Evolutionary conservation across 495 filamentous ascomycete species (phyloP).

Genomic region (Ascobolus immersus): DNA sequence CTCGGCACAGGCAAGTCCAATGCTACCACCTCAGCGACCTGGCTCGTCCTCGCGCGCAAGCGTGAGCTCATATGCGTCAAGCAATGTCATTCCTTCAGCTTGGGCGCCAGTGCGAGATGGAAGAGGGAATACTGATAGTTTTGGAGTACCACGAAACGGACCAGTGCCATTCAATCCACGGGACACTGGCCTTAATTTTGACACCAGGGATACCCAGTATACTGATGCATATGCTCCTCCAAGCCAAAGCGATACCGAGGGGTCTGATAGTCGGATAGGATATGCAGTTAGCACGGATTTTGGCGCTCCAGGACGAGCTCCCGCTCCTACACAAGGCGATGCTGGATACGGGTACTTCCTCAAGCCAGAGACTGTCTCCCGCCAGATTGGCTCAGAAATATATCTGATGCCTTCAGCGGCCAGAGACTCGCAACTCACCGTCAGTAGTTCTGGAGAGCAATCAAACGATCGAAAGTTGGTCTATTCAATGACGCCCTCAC

Average conservation of each 20-base stretch:
- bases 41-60: too few species aligned
- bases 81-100: conserved; percentile 47
- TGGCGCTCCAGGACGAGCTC: conserved; percentile 13
- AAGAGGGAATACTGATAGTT: conserved; percentile 17
- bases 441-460: conserved; percentile 3
- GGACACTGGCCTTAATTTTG: not conserved
- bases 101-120: conserved; percentile 28
- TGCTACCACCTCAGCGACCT: too few species aligned
- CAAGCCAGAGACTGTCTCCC: conserved; percentile 16
- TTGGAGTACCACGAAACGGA: conserved; percentile 2
- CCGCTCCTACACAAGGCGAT: too few species aligned
- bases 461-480: not conserved
- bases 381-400: conserved; percentile 20
- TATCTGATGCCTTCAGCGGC: conserved; percentile 20
- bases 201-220: conserved; percentile 25
- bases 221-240: conserved; percentile 22
- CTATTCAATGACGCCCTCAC: not conserved
- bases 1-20: too few species aligned
- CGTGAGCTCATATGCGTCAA: conserved; percentile 65
- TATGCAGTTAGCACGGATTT: conserved; percentile 11
- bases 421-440: conserved; percentile 12
- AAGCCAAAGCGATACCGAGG: conserved; percentile 26
- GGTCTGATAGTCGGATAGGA: conserved; percentile 43
- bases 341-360: too few species aligned
- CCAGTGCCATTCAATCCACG: conserved; percentile 6